Evolutionary conservation across 169 alveolate genomes (phyloP).

Genomic region (Eimeria tenella): DNA sequence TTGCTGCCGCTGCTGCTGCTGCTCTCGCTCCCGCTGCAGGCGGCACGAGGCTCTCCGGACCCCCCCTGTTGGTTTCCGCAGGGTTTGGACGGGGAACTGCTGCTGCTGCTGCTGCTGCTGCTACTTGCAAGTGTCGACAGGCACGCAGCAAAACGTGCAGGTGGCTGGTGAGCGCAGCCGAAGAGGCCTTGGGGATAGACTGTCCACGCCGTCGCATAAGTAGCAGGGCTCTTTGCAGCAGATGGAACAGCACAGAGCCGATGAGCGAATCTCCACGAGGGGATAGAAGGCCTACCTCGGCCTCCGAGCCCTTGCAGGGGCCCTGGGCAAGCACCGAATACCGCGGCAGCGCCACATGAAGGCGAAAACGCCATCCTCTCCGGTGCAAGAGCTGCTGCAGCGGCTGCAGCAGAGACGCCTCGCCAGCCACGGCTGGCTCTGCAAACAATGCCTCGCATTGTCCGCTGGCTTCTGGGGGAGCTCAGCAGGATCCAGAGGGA

Average conservation of each 20-base stretch:
- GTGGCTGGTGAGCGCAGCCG: slow-evolving; percentile 32
- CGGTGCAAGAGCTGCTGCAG: slow-evolving; percentile 26
- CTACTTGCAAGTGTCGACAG: neutral
- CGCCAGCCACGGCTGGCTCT: slow-evolving; percentile 14
- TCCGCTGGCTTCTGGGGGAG: slow-evolving; percentile 9
- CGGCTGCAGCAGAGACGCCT: neutral
- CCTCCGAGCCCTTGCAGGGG: neutral
- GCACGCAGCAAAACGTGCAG: neutral
- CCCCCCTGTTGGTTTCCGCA: neutral
- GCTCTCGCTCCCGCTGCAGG: neutral
- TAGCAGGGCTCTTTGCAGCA: slow-evolving; percentile 8
- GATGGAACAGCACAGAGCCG: neutral
- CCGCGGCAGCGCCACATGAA: neutral
- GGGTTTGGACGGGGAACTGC: neutral
- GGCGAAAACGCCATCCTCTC: neutral
- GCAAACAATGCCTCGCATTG: neutral
- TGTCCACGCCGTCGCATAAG: neutral
- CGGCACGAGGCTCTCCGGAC: neutral
- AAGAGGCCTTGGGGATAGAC: neutral
- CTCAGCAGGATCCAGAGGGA: slow-evolving; percentile 35
- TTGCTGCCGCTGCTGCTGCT: neutral
- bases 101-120: slow-evolving; percentile 23
- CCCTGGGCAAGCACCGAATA: neutral
- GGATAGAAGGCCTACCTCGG: neutral
- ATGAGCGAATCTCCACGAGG: neutral